A percentile compares a stretch with the other conserved stretches of the same genome.
These are phyloP conservation scores for Iodosphaeria phyllophila DNA, from an alignment of 2,329 filamentous ascomycete species.

Conservation along the genomic window DNA sequence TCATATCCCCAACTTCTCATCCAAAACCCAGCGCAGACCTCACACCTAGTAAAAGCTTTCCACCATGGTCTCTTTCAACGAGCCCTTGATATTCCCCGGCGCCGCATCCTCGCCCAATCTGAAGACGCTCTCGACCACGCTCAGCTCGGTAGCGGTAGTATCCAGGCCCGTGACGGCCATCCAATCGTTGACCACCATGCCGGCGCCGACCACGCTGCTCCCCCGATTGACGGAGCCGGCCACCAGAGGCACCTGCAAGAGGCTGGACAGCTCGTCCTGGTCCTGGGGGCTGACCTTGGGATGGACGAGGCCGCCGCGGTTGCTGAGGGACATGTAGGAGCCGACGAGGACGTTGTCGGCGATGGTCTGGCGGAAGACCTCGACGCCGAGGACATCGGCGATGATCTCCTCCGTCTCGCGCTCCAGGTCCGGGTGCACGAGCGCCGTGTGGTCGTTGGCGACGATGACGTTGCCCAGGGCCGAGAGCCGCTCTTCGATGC, in stretches of 20 bases:
- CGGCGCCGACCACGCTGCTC: constrained; percentile 84
- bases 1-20: neutral
- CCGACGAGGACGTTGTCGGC: constrained; percentile 94
- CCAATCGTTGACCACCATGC: constrained; percentile 97
- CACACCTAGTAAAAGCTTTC: constrained; percentile 89
- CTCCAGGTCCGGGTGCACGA: constrained; percentile 91
- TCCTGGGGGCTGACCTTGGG: constrained; percentile 95
- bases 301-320: constrained; percentile 92
- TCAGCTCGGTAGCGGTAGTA: constrained; percentile 92
- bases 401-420: constrained; percentile 98
- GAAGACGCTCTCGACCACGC: constrained; percentile 93
- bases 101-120: constrained; percentile 74
- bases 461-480: constrained; percentile 96
- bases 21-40: too few relatives aligned
- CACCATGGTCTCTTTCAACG: constrained; percentile 94
- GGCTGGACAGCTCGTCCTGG: constrained; percentile 85
- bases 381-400: constrained; percentile 76
- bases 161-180: constrained; percentile 85
- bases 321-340: constrained; percentile 89
- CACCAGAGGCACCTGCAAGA: constrained; percentile 90
- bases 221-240: constrained; percentile 89
- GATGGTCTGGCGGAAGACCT: constrained; percentile 86
- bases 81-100: constrained; percentile 60
- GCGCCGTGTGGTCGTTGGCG: constrained; percentile 87
- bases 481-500: constrained; percentile 91